A percentile compares a stretch with the other conserved stretches of the same genome.
Conservation (phyloP, 1,139 yeast species). For the Kurtzmaniella quercitrusa region DNA sequence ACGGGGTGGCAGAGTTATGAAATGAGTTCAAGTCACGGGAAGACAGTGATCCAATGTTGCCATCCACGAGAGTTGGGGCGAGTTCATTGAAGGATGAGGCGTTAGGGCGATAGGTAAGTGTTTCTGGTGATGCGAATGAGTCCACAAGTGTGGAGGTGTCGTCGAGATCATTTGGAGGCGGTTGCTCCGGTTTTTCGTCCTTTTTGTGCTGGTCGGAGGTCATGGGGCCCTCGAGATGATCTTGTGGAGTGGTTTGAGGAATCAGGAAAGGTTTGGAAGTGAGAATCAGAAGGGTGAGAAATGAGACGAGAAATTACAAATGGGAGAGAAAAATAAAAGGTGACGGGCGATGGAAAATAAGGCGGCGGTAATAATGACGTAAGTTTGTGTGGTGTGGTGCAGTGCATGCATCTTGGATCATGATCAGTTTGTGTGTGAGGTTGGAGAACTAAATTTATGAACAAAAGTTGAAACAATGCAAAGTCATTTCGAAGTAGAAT, state of each 20-base stretch:
- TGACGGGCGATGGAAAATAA: too few relatives aligned
- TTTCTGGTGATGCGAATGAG: background rate
- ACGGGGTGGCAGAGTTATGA: constrained; percentile 6
- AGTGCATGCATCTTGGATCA: too few relatives aligned
- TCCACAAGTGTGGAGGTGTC: background rate
- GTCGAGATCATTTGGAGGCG: background rate
- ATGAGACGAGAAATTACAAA: background rate
- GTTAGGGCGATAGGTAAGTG: constrained; percentile 8
- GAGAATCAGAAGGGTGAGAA: background rate
- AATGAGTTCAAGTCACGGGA: constrained; percentile 5
- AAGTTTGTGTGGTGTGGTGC: too few relatives aligned
- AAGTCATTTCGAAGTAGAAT: too few relatives aligned
- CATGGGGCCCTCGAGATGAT: background rate
- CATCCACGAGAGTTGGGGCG: background rate
- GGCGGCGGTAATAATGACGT: too few relatives aligned
- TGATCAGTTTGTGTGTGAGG: too few relatives aligned
- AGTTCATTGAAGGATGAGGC: background rate
- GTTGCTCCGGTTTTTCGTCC: constrained; percentile 6
- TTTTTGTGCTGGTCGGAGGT: background rate
- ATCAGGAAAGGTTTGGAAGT: too few relatives aligned
- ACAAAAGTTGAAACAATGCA: too few relatives aligned
- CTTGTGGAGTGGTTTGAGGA: background rate
- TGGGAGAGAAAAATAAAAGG: background rate
- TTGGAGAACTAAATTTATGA: too few relatives aligned
- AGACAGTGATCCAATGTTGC: constrained; percentile 1